These are phyloP conservation scores for Lathyrus sativus DNA, from an alignment of 306 rosid species.

Conservation along the genomic window DNA sequence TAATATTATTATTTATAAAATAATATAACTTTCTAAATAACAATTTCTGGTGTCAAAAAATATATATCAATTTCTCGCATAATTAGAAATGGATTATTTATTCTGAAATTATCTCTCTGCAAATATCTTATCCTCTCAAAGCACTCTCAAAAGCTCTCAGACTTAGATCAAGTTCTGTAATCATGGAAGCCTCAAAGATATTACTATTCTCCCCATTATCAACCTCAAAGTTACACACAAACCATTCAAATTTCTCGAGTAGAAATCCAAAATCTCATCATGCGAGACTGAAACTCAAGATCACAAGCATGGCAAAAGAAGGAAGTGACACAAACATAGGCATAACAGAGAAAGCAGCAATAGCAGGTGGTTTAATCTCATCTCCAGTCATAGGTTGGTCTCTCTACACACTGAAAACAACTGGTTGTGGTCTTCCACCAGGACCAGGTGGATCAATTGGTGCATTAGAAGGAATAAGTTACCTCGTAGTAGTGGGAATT, in stretches of 20 bases:
- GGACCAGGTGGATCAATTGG: conserved; percentile 93
- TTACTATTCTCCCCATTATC: conserved; percentile 46
- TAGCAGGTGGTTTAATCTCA: conserved; percentile 75
- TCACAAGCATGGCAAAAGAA: conserved; percentile 66
- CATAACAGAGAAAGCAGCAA: conserved; percentile 60
- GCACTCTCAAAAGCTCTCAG: background rate
- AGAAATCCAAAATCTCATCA: conserved; percentile 31
- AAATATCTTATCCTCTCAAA: background rate
- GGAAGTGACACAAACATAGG: conserved; percentile 47
- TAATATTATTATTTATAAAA: background rate
- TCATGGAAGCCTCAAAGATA: conserved; percentile 51
- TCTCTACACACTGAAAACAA: conserved; percentile 84
- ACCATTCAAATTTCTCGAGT: background rate
- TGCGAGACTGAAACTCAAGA: conserved; percentile 28
- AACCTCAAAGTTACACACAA: conserved; percentile 19
- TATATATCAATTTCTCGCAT: background rate
- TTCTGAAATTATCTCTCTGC: background rate
- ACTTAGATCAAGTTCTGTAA: background rate
- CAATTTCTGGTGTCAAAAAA: background rate
- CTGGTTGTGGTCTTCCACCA: conserved; percentile 91
- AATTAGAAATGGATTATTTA: background rate
- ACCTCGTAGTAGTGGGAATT: conserved; percentile 68
- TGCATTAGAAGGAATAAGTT: conserved; percentile 89
- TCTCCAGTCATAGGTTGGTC: conserved; percentile 88
- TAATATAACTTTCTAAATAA: background rate